These are phyloP conservation scores for Starmerella stigmatis DNA, from an alignment of 805 yeast genomes.

Conservation along the genomic window DNA sequence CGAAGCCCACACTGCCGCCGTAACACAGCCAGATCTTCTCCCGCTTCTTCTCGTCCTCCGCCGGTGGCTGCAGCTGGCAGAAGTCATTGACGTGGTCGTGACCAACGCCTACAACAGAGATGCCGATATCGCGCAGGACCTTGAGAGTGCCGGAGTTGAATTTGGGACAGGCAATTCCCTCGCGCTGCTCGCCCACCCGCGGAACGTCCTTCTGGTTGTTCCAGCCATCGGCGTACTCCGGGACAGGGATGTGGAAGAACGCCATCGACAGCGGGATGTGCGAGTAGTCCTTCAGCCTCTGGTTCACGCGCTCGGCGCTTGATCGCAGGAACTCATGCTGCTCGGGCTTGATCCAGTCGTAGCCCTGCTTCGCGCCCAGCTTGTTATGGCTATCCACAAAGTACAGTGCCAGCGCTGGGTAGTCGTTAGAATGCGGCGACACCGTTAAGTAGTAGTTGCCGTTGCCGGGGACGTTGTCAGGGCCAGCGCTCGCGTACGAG, in stretches of 20 bases:
- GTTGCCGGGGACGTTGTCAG: constrained; percentile 59
- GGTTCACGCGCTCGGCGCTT: constrained; percentile 28
- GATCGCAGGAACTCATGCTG: constrained; percentile 52
- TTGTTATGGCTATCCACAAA: constrained; percentile 73
- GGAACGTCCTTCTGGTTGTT: constrained; percentile 19
- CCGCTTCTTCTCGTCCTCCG: constrained; percentile 6
- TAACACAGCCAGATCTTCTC: constrained; percentile 71
- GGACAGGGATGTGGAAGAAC: constrained; percentile 87
- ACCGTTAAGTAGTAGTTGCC: constrained; percentile 66
- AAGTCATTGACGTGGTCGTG: constrained; percentile 95
- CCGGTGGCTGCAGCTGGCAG: constrained; percentile 46
- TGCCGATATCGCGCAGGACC: constrained; percentile 53
- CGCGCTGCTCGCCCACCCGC: constrained; percentile 53
- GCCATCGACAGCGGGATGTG: constrained; percentile 62
- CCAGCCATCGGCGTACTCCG: constrained; percentile 53
- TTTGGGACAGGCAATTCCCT: constrained; percentile 69
- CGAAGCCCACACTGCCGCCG: constrained; percentile 91
- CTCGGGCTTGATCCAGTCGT: constrained; percentile 70
- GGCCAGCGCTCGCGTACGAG: constrained; percentile 53
- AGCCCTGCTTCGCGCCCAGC: constrained; percentile 53
- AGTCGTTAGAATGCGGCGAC: constrained; percentile 19
- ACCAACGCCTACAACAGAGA: constrained; percentile 69
- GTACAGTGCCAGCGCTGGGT: constrained; percentile 51
- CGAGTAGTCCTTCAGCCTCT: constrained; percentile 31
- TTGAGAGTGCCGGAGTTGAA: constrained; percentile 58